Evolutionary conservation across 495 filamentous ascomycete species (phyloP).

Genomic region (Extremus antarcticus): DNA sequence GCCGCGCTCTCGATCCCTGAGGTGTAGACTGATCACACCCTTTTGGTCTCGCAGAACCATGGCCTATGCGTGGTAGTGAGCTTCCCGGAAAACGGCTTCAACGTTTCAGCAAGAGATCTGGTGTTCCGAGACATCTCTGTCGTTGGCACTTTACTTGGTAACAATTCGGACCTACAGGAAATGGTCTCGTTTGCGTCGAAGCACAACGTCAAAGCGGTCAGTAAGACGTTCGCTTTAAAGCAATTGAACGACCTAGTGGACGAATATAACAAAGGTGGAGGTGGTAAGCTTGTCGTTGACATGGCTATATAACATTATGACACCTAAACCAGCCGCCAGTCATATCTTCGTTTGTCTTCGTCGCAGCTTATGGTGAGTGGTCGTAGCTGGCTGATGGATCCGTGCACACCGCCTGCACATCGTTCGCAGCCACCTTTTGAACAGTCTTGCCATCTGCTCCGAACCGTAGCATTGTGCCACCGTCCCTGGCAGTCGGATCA

Average conservation of each 20-base stretch:
- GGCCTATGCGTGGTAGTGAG: constrained; percentile 33
- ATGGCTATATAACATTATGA: constrained; percentile 16
- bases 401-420: no score
- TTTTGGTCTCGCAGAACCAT: constrained; percentile 30
- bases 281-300: constrained; percentile 36
- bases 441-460: no score
- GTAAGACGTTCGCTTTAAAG: constrained; percentile 28
- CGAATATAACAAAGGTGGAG: constrained; percentile 33
- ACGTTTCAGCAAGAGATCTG: constrained; percentile 33
- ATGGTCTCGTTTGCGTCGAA: constrained; percentile 43
- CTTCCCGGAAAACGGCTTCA: constrained; percentile 31
- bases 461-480: no score
- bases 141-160: constrained; percentile 37
- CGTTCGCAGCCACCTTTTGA: no score
- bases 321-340: neutral
- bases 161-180: constrained; percentile 33
- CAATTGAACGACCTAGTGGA: constrained; percentile 34
- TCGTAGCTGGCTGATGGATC: no score
- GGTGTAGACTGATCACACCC: no score
- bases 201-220: constrained; percentile 33
- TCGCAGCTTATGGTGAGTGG: neutral
- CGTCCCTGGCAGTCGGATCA: no score
- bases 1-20: no score
- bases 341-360: neutral
- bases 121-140: constrained; percentile 45